A percentile compares a stretch with the other conserved stretches of the same genome.
These are phyloP conservation scores for Colletotrichum sansevieriae DNA, from an alignment of 2,329 filamentous ascomycete genomes.

Conservation along the genomic window DNA sequence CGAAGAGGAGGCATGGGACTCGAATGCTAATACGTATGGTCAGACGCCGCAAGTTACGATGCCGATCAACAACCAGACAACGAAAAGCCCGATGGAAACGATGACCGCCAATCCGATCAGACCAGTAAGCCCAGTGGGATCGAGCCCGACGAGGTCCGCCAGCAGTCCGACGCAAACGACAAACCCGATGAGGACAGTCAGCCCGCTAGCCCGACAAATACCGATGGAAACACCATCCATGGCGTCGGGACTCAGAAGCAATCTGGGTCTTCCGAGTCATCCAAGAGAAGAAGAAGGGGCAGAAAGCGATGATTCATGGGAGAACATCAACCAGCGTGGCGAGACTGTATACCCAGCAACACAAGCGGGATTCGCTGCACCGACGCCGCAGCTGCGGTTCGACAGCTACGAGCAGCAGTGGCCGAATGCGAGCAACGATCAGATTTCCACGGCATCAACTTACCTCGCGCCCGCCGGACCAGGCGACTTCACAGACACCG, in stretches of 20 bases:
- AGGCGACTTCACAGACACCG: slow-evolving; percentile 36
- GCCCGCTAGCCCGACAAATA: not conserved
- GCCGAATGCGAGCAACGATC: slow-evolving; percentile 34
- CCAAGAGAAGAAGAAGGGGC: slow-evolving; percentile 38
- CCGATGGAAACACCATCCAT: slow-evolving; percentile 12
- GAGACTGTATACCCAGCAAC: not conserved
- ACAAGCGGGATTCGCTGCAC: not conserved
- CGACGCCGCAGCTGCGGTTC: slow-evolving; percentile 26
- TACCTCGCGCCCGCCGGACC: slow-evolving; percentile 16
- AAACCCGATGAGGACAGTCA: not conserved
- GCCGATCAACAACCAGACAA: slow-evolving; percentile 10
- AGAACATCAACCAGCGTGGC: slow-evolving; percentile 29
- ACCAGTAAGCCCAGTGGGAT: slow-evolving; percentile 12
- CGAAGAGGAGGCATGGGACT: slow-evolving; percentile 29
- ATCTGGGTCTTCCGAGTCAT: slow-evolving; percentile 32
- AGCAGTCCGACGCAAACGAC: slow-evolving; percentile 3
- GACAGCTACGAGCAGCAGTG: slow-evolving; percentile 34
- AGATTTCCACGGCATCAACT: slow-evolving; percentile 29
- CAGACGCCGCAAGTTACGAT: slow-evolving; percentile 31
- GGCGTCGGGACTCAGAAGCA: slow-evolving; percentile 26
- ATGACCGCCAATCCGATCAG: slow-evolving; percentile 8
- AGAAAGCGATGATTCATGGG: slow-evolving; percentile 42
- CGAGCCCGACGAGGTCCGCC: slow-evolving; percentile 15
- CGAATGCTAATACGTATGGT: slow-evolving; percentile 36
- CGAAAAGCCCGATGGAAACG: slow-evolving; percentile 3